phyloP scores from a whole-genome alignment of 768 basidiomycete species.

The Mycena maculata region DNA sequence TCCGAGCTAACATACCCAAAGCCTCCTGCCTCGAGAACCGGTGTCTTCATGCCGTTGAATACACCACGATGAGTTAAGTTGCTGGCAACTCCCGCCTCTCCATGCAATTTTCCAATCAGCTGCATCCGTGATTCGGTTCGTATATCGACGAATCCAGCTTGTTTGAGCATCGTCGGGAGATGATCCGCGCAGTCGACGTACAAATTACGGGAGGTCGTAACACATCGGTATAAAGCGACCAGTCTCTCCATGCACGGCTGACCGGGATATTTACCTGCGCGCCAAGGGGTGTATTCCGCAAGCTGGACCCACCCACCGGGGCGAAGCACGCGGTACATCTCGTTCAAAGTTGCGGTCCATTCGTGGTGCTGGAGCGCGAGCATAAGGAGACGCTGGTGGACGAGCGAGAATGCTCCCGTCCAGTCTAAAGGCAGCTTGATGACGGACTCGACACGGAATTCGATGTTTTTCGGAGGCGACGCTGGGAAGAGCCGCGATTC shows the following conservation, averaged over 20 bases:
- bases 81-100: constrained; percentile 18
- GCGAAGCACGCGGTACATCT: constrained; percentile 31
- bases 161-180: constrained; percentile 29
- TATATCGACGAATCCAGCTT: constrained; percentile 32
- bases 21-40: constrained; percentile 22
- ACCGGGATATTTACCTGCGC: constrained; percentile 14
- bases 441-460: constrained; percentile 20
- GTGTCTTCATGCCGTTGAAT: constrained; percentile 26
- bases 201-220: constrained; percentile 15
- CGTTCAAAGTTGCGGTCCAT: constrained; percentile 26
- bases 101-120: constrained; percentile 19
- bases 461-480: constrained; percentile 8
- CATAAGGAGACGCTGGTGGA: constrained; percentile 29
- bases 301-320: constrained; percentile 33
- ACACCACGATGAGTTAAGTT: background rate
- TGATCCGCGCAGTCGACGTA: constrained; percentile 12
- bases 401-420: constrained; percentile 30
- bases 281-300: constrained; percentile 4
- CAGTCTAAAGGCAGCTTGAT: constrained; percentile 22
- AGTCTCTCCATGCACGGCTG: constrained; percentile 23
- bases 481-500: constrained; percentile 23
- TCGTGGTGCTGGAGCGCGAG: constrained; percentile 21
- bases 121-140: constrained; percentile 17
- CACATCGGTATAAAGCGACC: background rate
- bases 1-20: constrained; percentile 18